Conservation (phyloP, 805 yeast species). For the Candida glaebosa region DNA sequence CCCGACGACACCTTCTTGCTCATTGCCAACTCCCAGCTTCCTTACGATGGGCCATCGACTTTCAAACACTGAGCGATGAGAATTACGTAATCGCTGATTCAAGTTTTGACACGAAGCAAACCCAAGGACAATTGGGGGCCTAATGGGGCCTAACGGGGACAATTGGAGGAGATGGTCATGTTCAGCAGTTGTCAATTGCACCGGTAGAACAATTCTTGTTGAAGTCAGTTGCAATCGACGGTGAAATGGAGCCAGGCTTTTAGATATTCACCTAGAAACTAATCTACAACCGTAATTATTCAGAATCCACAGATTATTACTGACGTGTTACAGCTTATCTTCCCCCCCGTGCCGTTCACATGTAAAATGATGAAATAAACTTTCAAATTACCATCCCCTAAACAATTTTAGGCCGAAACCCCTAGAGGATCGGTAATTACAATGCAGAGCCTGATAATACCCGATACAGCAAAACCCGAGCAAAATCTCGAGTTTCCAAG, state of each 20-base stretch:
- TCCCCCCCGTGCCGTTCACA: neutral
- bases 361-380: neutral
- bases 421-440: neutral
- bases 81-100: constrained; percentile 1
- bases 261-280: neutral
- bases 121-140: no score
- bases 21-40: constrained; percentile 7
- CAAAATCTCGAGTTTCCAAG: no score
- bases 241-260: no score
- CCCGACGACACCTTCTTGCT: constrained; percentile 8
- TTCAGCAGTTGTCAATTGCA: no score
- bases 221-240: no score
- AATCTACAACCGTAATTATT: neutral
- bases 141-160: no score
- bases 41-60: no score
- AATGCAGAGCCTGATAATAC: neutral
- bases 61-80: neutral
- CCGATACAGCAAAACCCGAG: no score
- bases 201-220: no score
- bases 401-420: neutral
- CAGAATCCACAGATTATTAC: neutral
- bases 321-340: neutral
- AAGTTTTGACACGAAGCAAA: no score
- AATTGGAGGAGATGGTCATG: no score
- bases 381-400: neutral